These are phyloP conservation scores for Xylariaceae sp. DNA, from an alignment of 2,329 filamentous ascomycete genomes.

Conservation along the genomic window DNA sequence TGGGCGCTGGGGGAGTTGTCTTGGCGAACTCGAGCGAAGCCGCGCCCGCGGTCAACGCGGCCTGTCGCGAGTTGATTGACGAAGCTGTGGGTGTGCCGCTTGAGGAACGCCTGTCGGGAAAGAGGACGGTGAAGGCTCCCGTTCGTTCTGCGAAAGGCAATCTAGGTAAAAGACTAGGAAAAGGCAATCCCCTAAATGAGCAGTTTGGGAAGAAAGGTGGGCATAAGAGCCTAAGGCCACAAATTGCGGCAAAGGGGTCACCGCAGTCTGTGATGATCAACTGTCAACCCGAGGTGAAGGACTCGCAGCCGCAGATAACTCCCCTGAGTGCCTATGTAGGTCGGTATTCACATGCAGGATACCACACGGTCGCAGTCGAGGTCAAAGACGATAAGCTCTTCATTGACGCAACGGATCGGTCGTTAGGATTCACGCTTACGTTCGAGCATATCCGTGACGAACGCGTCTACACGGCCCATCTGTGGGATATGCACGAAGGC, in stretches of 20 bases:
- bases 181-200: too few relatives aligned
- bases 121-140: too few relatives aligned
- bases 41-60: not conserved
- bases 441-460: conserved; percentile 31
- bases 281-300: too few relatives aligned
- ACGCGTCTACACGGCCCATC: conserved; percentile 23
- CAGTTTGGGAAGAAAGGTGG: too few relatives aligned
- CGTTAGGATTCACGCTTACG: conserved; percentile 21
- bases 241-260: too few relatives aligned
- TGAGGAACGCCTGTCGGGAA: too few relatives aligned
- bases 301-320: conserved; percentile 22
- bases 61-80: conserved; percentile 28
- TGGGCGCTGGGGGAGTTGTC: conserved; percentile 26
- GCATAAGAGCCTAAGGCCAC: too few relatives aligned
- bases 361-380: conserved; percentile 25
- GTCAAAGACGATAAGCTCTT: conserved; percentile 32
- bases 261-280: too few relatives aligned
- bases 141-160: too few relatives aligned
- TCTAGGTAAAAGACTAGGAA: too few relatives aligned
- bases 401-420: conserved; percentile 33
- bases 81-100: conserved; percentile 25
- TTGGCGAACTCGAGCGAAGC: conserved; percentile 26
- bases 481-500: not conserved
- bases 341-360: conserved; percentile 33
- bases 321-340: conserved; percentile 32